These are phyloP conservation scores for Candida gorgasii DNA, from an alignment of 805 yeast genomes.

Conservation along the genomic window DNA sequence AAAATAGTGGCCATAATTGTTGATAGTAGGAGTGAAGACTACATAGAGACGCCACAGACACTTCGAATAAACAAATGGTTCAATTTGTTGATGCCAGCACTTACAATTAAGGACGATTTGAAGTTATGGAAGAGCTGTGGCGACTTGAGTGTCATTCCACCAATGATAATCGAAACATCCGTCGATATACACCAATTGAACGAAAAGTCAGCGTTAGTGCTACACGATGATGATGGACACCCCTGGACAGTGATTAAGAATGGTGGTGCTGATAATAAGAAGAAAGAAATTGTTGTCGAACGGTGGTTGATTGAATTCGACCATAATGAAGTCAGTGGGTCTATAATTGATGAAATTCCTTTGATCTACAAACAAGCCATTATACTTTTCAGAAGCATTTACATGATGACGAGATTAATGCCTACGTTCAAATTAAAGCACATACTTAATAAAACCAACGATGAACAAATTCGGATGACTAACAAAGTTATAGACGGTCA, in stretches of 20 bases:
- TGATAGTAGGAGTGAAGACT: slow-evolving; percentile 39
- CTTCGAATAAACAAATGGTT: slow-evolving; percentile 59
- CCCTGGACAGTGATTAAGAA: slow-evolving; percentile 57
- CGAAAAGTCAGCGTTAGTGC: slow-evolving; percentile 57
- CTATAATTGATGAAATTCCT: slow-evolving; percentile 56
- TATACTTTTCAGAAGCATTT: slow-evolving; percentile 70
- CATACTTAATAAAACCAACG: slow-evolving; percentile 14
- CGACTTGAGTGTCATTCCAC: slow-evolving; percentile 58
- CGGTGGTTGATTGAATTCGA: slow-evolving; percentile 91
- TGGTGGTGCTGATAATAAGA: slow-evolving; percentile 46
- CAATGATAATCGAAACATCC: slow-evolving; percentile 82
- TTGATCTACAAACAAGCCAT: slow-evolving; percentile 72
- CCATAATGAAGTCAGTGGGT: slow-evolving; percentile 37
- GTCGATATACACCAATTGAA: slow-evolving; percentile 63
- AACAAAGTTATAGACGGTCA: slow-evolving; percentile 74
- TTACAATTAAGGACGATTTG: slow-evolving; percentile 53
- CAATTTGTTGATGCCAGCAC: slow-evolving; percentile 49
- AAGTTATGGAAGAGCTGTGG: slow-evolving; percentile 55
- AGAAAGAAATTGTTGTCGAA: slow-evolving; percentile 86
- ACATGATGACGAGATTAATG: slow-evolving; percentile 62
- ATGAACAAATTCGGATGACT: slow-evolving; percentile 43
- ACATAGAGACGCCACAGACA: slow-evolving; percentile 16
- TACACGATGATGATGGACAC: slow-evolving; percentile 55
- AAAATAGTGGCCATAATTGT: slow-evolving; percentile 61
- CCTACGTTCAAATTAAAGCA: slow-evolving; percentile 68